Base-by-base conservation (phyloP, 768 basidiomycete genomes). In the Mrakia frigida region DNA sequence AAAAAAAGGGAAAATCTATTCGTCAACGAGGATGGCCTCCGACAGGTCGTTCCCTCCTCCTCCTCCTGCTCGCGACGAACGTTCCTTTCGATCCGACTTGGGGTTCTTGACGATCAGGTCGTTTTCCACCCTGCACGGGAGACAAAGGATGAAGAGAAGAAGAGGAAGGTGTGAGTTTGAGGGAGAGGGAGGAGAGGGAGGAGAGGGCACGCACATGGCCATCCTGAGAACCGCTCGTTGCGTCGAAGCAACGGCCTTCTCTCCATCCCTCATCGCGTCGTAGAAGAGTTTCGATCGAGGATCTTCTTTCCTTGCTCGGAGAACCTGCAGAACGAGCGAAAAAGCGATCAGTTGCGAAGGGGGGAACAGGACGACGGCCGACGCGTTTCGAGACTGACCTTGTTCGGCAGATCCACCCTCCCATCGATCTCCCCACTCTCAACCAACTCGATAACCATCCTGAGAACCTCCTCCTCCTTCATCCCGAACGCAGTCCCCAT, bases 401-500 rank as follows among this genome's bases (percentile, higher is more conserved):
- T 93, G 83, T 94, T 93, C 82, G 91, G 90, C 80, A 92, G 91
- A 82, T 98, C 94, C 25, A 97, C 90, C 14, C 93, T 86, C 3
- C 89, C 94, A 80, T 90, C 87, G 78, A 98, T 92, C 67, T 88
- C 86, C 0, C 92, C 91, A 1, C 85, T 85, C 81, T 90, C 89
- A 74, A 98, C 93, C 50, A 98, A 87, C 31, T 84, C 83, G 23
- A 94, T 91, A 31, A 97, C 89, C 76, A 91, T 88, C 52, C 84
- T 84, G 82, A 92, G 90, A 41, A 92, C 88, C 77, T 90, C 88
- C 4, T 88, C 88, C 10, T 91, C 84, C 0, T 86, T 86, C 89
- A 91, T 90, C 3, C 94, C 94, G 80, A 98, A 96, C 14, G 94
- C 93, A 3, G 84, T 82, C 52, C 91, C 89, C 92, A 97, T 95